Conservation (phyloP, 1,139 yeast species). For the Candida frijolesensis region DNA sequence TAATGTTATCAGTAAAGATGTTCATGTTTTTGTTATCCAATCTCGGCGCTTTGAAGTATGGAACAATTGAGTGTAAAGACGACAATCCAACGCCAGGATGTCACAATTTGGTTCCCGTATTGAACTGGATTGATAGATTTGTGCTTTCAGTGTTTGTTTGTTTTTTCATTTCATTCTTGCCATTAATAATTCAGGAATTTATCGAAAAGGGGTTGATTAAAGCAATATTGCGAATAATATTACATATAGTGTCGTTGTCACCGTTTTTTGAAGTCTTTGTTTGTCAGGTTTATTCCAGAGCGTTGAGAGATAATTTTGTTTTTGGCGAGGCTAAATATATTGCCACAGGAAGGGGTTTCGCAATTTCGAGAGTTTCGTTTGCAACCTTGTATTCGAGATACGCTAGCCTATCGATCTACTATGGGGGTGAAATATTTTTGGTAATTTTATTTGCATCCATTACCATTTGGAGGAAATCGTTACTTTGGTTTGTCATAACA, state of each 20-base stretch:
- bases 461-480: constrained; percentile 74
- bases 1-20: constrained; percentile 71
- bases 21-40: constrained; percentile 69
- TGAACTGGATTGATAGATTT: constrained; percentile 80
- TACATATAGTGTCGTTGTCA: constrained; percentile 72
- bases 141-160: constrained; percentile 82
- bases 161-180: constrained; percentile 80
- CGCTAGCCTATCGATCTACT: constrained; percentile 63
- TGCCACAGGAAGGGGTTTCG: constrained; percentile 85
- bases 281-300: constrained; percentile 77
- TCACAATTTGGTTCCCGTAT: constrained; percentile 69
- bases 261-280: constrained; percentile 88
- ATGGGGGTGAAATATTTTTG: constrained; percentile 61
- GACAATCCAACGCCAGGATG: constrained; percentile 70
- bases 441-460: constrained; percentile 64
- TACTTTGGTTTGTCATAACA: constrained; percentile 85
- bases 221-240: constrained; percentile 58
- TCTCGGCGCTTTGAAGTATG: constrained; percentile 66
- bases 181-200: constrained; percentile 75
- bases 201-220: constrained; percentile 74
- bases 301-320: constrained; percentile 66
- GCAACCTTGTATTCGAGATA: constrained; percentile 63
- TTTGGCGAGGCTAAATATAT: constrained; percentile 86
- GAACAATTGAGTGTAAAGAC: constrained; percentile 58
- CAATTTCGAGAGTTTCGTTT: constrained; percentile 68